Conservation (phyloP, 305 asterid species). For the Rubia tinctorum region DNA sequence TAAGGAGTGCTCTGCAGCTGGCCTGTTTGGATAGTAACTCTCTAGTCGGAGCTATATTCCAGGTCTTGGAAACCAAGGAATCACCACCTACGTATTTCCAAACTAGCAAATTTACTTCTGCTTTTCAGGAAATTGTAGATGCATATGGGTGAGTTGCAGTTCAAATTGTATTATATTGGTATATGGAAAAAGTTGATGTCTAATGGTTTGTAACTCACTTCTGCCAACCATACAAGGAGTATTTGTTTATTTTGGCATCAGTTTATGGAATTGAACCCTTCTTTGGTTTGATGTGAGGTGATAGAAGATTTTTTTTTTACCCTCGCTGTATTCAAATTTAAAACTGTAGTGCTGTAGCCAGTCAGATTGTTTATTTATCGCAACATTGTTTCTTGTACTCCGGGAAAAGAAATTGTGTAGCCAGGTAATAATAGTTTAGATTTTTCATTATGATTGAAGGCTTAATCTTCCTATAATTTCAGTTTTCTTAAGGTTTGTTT, state of each 20-base stretch:
- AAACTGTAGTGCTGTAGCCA: not conserved
- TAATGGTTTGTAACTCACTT: not conserved
- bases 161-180: not conserved
- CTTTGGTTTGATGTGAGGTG: not conserved
- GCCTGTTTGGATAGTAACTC: slow-evolving; percentile 87
- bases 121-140: slow-evolving; percentile 94
- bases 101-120: slow-evolving; percentile 86
- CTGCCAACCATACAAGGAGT: not conserved
- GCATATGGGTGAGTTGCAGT: slow-evolving; percentile 89
- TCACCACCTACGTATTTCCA: slow-evolving; percentile 91
- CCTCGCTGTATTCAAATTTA: not conserved
- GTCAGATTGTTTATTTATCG: slow-evolving; percentile 54
- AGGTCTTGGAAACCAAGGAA: slow-evolving; percentile 80
- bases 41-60: slow-evolving; percentile 91
- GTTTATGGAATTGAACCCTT: not conserved
- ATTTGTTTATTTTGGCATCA: not conserved
- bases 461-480: slow-evolving; percentile 1
- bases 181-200: not conserved
- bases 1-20: slow-evolving; percentile 72
- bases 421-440: slow-evolving; percentile 55
- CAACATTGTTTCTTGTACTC: slow-evolving; percentile 54
- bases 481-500: not conserved
- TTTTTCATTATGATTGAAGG: slow-evolving; percentile 50
- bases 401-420: slow-evolving; percentile 71
- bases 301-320: not conserved